Base-by-base conservation (phyloP, 169 alveolate species). In the Ichthyophthirius multifiliis region DNA sequence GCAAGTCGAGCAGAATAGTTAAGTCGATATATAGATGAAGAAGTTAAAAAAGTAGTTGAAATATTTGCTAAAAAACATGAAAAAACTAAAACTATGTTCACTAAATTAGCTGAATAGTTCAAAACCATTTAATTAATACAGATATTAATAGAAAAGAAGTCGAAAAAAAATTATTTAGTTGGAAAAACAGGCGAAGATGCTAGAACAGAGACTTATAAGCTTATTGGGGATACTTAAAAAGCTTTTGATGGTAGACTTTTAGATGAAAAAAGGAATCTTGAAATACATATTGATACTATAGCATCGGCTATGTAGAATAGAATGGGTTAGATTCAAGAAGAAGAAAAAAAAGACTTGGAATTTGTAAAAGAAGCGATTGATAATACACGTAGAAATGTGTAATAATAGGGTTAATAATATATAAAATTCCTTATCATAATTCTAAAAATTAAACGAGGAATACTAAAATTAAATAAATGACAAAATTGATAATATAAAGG, bases 61-160 rank as follows among this genome's bases (percentile, higher is more conserved):
- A 31, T 31, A 45, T 79, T 75, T 44, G 20, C 64, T 6, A 35
- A 46, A 65, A 79, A 79, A 43, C 67, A 79, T 34, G 85, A 79
- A 45, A 79, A 79, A 37, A 43, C 67, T 1, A 79, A 79, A 35
- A 47, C 16, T 7, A 79, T 79, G 64, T 79, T 79, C 37, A 65
- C 73, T 5, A 79, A 67, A 67, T 65, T 79, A 31, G 85, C 80
- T 18, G 85, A 79, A 35, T 65, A 71, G 37, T 79, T 79, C 37
- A 79, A 44, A 34, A 79, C 15, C 80, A 67, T 67, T 45, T 79
- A 30, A 46, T 74, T 39, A 74, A 71, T 9, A 65, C 46, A 27
- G 85, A 79, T 34, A 30, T 46, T 4, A 47, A 47, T 71, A 65
- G 74, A 46, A 34, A 79, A 18, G 80, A 79, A 44, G 47, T 47